These are phyloP conservation scores for Heliamphora exappendiculata DNA, from an alignment of 148 eudicot species.

Conservation along the genomic window DNA sequence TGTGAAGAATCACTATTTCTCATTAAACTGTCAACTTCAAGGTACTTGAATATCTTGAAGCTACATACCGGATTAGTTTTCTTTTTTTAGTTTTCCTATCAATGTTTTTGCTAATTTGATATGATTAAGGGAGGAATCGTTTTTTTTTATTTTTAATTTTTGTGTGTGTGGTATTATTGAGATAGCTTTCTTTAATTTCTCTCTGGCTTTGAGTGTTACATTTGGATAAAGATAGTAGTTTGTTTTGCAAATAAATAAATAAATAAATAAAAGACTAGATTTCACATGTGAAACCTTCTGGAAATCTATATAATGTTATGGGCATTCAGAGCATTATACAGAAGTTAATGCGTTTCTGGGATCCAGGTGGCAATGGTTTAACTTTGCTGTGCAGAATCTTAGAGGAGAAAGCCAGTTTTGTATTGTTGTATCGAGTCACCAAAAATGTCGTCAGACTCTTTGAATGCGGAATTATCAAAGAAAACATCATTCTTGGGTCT, in stretches of 20 bases:
- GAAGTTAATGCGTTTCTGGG: not conserved
- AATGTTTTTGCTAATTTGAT: not conserved
- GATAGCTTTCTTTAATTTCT: not conserved
- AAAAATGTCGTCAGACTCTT: slow-evolving; percentile 26
- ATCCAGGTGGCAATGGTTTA: slow-evolving; percentile 18
- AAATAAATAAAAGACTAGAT: not conserved
- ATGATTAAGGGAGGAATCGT: not conserved
- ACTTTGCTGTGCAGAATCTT: not conserved
- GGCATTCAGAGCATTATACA: not conserved
- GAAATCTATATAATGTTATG: not conserved
- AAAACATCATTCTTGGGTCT: slow-evolving; percentile 36
- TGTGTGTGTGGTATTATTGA: not conserved
- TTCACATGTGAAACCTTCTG: not conserved
- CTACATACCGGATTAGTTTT: not conserved
- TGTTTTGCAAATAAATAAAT: slow-evolving; percentile 1
- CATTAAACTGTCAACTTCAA: not conserved
- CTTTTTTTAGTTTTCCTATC: not conserved
- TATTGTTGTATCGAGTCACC: not conserved
- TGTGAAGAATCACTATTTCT: not conserved
- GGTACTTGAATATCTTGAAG: not conserved
- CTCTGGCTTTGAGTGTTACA: not conserved
- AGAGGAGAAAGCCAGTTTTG: not conserved
- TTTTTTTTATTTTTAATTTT: too few relatives aligned
- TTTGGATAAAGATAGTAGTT: not conserved
- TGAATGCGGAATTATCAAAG: slow-evolving; percentile 29